These are phyloP conservation scores for Scleromitrula shiraiana DNA, from an alignment of 2,329 filamentous ascomycete species.

Conservation along the genomic window DNA sequence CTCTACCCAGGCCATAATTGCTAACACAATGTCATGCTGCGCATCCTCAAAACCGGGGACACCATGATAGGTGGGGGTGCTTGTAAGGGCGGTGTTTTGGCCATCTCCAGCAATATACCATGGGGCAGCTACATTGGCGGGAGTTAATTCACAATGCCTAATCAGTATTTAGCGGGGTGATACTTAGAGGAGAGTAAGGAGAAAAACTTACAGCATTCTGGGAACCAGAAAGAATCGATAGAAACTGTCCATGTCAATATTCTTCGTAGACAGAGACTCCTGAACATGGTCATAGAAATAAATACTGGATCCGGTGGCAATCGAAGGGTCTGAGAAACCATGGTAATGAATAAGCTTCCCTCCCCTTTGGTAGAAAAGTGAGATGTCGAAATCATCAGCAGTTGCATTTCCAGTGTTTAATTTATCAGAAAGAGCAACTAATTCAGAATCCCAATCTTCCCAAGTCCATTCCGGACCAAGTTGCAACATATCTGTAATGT, in stretches of 20 bases:
- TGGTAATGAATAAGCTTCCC: conserved; percentile 14
- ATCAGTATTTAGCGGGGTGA: conserved; percentile 11
- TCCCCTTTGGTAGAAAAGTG: conserved; percentile 34
- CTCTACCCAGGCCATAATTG: conserved; percentile 43
- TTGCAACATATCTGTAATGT: background rate
- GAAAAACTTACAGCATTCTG: conserved; percentile 1
- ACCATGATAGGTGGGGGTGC: conserved; percentile 28
- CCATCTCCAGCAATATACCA: conserved; percentile 33
- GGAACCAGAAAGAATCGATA: conserved; percentile 10
- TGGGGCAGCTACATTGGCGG: conserved; percentile 31
- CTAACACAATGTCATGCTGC: conserved; percentile 40
- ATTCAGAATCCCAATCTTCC: background rate
- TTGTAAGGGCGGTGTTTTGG: conserved; percentile 22
- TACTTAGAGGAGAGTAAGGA: background rate
- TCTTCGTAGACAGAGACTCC: conserved; percentile 31
- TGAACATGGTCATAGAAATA: conserved; percentile 44
- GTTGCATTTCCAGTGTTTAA: conserved; percentile 40
- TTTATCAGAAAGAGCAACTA: background rate
- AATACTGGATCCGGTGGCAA: conserved; percentile 42
- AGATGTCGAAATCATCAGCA: conserved; percentile 39
- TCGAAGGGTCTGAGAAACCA: conserved; percentile 34
- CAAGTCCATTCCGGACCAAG: background rate
- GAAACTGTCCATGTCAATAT: conserved; percentile 14
- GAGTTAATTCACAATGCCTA: no score
- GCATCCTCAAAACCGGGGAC: conserved; percentile 36